Conservation (phyloP, 257 asterid species). For the Solanum etuberosum region DNA sequence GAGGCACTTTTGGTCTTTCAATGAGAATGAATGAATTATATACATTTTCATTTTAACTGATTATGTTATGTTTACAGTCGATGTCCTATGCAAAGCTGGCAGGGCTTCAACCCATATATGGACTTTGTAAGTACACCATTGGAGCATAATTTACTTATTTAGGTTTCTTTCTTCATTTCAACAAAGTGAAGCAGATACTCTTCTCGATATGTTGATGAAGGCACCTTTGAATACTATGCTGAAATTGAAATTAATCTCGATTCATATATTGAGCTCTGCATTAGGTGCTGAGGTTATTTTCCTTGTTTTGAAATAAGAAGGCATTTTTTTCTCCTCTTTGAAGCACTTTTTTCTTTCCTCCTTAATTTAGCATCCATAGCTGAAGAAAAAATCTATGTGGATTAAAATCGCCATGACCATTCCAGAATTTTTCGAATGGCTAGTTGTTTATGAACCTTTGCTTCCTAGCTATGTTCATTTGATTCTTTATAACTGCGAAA, state of each 20-base stretch:
- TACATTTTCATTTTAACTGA: not conserved
- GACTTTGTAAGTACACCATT: conserved; percentile 70
- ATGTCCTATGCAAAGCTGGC: conserved; percentile 99
- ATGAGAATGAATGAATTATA: not conserved
- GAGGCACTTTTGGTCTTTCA: not conserved
- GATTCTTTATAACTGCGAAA: not conserved
- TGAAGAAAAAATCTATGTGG: not conserved
- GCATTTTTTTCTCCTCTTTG: not conserved
- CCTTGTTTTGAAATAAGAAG: not conserved
- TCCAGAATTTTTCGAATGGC: not conserved
- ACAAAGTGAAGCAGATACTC: not conserved
- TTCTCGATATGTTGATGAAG: not conserved
- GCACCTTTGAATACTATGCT: not conserved
- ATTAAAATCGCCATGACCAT: not conserved
- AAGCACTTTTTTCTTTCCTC: not conserved
- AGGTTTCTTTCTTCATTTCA: not conserved
- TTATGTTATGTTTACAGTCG: conserved; percentile 44
- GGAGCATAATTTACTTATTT: not conserved
- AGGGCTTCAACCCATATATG: conserved; percentile 93
- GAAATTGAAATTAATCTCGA: not conserved
- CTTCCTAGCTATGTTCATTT: not conserved
- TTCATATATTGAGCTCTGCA: not conserved
- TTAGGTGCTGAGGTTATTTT: not conserved
- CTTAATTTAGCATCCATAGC: conserved; percentile 2
- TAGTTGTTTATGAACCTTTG: not conserved